Percentiles rank a stretch among this genome's conserved stretches.
These are phyloP conservation scores for Solanum acaule DNA, from an alignment of 257 asterid species.

Conservation along the genomic window DNA sequence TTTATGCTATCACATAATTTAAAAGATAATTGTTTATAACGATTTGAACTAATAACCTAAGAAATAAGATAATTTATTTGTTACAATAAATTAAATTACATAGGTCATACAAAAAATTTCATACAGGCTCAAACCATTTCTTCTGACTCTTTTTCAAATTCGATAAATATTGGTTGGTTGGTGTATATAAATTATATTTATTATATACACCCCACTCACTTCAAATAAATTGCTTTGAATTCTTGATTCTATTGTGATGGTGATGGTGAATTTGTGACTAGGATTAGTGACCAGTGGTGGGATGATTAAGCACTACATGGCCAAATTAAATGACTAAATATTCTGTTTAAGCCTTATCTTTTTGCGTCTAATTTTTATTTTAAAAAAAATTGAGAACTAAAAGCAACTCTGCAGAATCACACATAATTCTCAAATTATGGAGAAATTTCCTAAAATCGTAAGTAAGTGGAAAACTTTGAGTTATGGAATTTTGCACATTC, in stretches of 20 bases:
- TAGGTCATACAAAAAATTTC: rapidly evolving
- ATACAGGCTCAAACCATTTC: rapidly evolving
- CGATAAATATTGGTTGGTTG: too few relatives aligned
- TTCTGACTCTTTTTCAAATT: too few relatives aligned
- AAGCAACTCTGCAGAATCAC: neutral
- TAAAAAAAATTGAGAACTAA: neutral
- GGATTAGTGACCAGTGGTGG: neutral
- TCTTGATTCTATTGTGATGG: neutral
- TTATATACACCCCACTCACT: neutral
- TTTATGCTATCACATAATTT: too few relatives aligned
- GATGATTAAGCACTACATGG: neutral
- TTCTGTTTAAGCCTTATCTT: neutral
- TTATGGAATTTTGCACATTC: neutral
- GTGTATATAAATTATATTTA: neutral
- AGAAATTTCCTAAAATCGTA: neutral
- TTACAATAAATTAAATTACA: neutral
- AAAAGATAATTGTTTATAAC: too few relatives aligned
- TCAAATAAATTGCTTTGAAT: neutral
- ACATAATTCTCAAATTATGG: neutral
- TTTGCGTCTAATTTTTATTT: neutral
- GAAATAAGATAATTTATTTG: too few relatives aligned
- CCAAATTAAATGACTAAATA: neutral
- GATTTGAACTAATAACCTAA: too few relatives aligned
- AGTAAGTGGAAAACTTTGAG: neutral
- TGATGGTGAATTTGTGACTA: neutral